Evolutionary conservation across 768 basidiomycete species (phyloP), one percentile per base, ranked within the genome.

Genomic region (Boletus eberwhitei): DNA sequence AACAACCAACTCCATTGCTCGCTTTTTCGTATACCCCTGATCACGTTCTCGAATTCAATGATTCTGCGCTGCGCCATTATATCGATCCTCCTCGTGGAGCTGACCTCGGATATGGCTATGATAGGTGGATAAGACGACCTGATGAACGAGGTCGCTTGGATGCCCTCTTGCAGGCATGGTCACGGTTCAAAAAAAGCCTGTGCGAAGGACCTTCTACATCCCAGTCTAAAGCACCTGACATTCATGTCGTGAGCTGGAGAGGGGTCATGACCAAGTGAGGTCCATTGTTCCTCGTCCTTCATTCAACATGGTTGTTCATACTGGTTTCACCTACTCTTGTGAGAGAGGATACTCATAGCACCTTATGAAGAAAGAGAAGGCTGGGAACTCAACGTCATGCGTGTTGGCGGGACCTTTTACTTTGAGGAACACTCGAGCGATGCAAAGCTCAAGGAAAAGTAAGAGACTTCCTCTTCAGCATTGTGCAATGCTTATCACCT

Each of bases 331-430:
- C 44, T 38, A 45, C 64, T 64, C 62, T 59, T 53, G 71, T 67
- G 77, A 77, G 78, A 50, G 71, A 92, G 90, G 69, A 86, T 95
- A 62, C 70, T 94, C 69, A 86, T 82, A 48, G 84, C 89, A 5
- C 87, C 90, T 16, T 93, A 93, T 67, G 92, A 94, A 73, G 83
- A 86, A 19, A 75, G 83, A 40, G 92, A 94, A 24, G 76, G 77
- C 0, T 93, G 86, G 84, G 86, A 88, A 39, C 69, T 95, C 64
- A 93, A 95, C 62, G 84, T 88, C 24, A 95, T 95, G 93, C 72
- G 66, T 32, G 69, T 88, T 1, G 75, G 83, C 48, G 88, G 82
- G 13, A 85, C 84, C 3, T 58, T 92, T 21, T 92, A 90, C 63
- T 74, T 90, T 29, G 88, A 90, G 66, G 90, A 90, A 61, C 86